phyloP scores from a whole-genome alignment of 2,329 filamentous ascomycete genomes.

The Ceratocystis colombiana region DNA sequence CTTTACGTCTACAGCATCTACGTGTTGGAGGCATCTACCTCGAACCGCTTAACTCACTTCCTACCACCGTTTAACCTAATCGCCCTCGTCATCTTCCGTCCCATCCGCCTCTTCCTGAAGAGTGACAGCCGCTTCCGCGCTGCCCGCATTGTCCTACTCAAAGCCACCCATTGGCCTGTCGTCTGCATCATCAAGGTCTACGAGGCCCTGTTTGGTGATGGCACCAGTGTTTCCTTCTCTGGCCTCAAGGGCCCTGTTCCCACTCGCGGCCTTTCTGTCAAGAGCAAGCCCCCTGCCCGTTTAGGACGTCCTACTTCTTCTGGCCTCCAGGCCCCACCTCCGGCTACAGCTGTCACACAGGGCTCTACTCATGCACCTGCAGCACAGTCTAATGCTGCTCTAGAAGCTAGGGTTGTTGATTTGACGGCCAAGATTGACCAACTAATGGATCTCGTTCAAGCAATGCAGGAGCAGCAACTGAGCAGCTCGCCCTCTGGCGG shows the following conservation, averaged over 20 bases:
- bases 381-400: conserved; percentile 31
- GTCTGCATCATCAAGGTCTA: conserved; percentile 60
- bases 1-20: conserved; percentile 63
- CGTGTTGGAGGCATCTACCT: conserved; percentile 56
- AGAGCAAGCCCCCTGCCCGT: background rate
- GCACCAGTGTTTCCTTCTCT: conserved; percentile 38
- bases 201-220: conserved; percentile 42
- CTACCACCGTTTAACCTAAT: conserved; percentile 66
- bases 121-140: conserved; percentile 53
- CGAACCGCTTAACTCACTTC: conserved; percentile 58
- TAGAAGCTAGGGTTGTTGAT: conserved; percentile 46
- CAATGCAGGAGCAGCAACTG: conserved; percentile 37
- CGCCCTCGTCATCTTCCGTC: conserved; percentile 60
- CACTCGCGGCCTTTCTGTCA: conserved; percentile 19
- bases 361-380: conserved; percentile 30
- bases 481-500: conserved; percentile 22
- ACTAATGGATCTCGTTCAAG: conserved; percentile 44
- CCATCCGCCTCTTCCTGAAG: conserved; percentile 57
- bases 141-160: conserved; percentile 51
- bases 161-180: conserved; percentile 55
- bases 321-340: background rate
- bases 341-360: background rate
- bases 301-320: conserved; percentile 14
- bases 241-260: conserved; percentile 38
- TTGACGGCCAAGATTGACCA: conserved; percentile 49